These are phyloP conservation scores for Candida neerlandica DNA, from an alignment of 1,139 yeast species.

Conservation along the genomic window DNA sequence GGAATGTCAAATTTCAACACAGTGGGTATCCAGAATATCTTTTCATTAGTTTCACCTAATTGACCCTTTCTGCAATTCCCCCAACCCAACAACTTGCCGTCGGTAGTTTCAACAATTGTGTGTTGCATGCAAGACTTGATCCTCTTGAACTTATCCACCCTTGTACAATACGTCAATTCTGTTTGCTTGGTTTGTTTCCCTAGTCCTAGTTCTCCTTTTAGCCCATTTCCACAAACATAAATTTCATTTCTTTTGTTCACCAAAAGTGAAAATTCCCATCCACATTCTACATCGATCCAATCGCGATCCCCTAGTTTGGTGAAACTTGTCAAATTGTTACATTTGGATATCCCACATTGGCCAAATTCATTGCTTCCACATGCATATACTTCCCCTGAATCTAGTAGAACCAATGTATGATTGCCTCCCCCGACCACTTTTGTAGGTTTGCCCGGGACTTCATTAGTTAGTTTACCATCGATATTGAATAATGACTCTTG, in stretches of 20 bases:
- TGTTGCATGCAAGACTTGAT: constrained; percentile 60
- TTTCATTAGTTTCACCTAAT: constrained; percentile 37
- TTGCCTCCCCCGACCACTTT: constrained; percentile 80
- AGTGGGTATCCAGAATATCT: constrained; percentile 29
- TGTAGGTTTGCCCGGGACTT: constrained; percentile 24
- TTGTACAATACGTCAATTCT: constrained; percentile 20
- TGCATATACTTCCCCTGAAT: constrained; percentile 54
- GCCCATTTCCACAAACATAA: constrained; percentile 62
- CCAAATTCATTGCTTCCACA: constrained; percentile 62
- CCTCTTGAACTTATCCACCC: constrained; percentile 13
- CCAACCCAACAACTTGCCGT: constrained; percentile 66
- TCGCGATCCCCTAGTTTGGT: constrained; percentile 27
- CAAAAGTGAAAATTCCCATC: constrained; percentile 77
- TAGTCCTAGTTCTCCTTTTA: constrained; percentile 75
- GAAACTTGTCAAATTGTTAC: constrained; percentile 18
- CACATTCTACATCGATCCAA: constrained; percentile 58
- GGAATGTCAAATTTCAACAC: constrained; percentile 20
- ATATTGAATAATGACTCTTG: constrained; percentile 25
- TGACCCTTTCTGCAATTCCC: constrained; percentile 83
- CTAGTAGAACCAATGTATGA: constrained; percentile 67
- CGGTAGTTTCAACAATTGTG: constrained; percentile 46
- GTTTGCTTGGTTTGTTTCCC: constrained; percentile 32
- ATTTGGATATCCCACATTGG: constrained; percentile 49
- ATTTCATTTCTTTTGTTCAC: constrained; percentile 45
- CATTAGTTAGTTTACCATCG: constrained; percentile 11